A percentile compares a stretch with the other conserved stretches of the same genome.
Evolutionary conservation across 805 yeast genomes (phyloP).

Genomic region (Clavispora santaluciae): DNA sequence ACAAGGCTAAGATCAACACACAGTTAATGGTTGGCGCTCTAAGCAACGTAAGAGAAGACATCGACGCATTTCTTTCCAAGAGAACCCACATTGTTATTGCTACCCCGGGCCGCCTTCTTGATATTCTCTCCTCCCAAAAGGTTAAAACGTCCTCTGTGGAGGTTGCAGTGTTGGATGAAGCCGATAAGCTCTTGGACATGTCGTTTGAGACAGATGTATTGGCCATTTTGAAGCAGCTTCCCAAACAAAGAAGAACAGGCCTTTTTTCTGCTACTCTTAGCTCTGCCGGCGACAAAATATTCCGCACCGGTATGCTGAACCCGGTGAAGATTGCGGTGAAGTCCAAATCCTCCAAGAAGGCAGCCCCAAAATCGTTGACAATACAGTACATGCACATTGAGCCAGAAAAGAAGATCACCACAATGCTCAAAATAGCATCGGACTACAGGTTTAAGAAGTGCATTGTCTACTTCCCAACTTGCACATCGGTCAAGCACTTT

Average conservation of each 20-base stretch:
- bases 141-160: conserved; percentile 65
- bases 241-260: conserved; percentile 91
- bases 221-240: conserved; percentile 61
- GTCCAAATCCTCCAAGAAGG: conserved; percentile 32
- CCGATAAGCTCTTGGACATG: conserved; percentile 79
- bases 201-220: conserved; percentile 70
- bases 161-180: conserved; percentile 82
- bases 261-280: conserved; percentile 90
- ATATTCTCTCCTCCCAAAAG: conserved; percentile 55
- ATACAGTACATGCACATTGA: conserved; percentile 56
- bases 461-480: conserved; percentile 90
- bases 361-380: conserved; percentile 59
- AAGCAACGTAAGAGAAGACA: conserved; percentile 64
- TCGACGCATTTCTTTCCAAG: conserved; percentile 47
- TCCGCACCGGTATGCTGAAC: conserved; percentile 86
- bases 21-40: conserved; percentile 65
- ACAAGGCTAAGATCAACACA: conserved; percentile 39
- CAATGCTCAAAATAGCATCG: conserved; percentile 48
- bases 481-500: conserved; percentile 76
- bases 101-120: conserved; percentile 86
- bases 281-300: conserved; percentile 72
- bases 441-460: conserved; percentile 65
- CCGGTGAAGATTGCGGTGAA: conserved; percentile 86
- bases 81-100: conserved; percentile 79
- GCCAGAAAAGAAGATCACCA: conserved; percentile 58